Evolutionary conservation across 768 basidiomycete genomes (phyloP).

Genomic region (Mycena crocata): DNA sequence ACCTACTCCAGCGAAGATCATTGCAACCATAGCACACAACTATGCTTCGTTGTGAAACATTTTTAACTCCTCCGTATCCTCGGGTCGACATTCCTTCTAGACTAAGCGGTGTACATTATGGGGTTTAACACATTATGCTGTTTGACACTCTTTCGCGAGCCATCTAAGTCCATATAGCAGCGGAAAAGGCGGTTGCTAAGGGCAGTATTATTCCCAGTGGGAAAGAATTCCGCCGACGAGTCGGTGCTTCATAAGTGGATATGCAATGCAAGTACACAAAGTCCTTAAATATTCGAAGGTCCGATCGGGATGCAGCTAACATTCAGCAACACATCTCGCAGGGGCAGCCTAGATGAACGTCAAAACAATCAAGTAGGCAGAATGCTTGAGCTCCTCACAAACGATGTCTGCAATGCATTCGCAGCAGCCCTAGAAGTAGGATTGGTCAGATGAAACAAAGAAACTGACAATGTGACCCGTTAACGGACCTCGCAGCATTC

Average conservation of each 20-base stretch:
- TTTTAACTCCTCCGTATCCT: too few relatives aligned
- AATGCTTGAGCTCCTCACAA: slow-evolving; percentile 57
- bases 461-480: neutral
- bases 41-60: too few relatives aligned
- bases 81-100: too few relatives aligned
- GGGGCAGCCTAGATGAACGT: slow-evolving; percentile 69
- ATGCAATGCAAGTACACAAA: too few relatives aligned
- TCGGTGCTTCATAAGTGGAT: neutral
- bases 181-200: too few relatives aligned
- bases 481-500: slow-evolving; percentile 77
- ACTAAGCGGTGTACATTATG: too few relatives aligned
- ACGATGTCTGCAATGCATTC: slow-evolving; percentile 77
- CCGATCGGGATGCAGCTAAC: neutral
- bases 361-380: neutral
- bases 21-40: too few relatives aligned
- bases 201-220: too few relatives aligned
- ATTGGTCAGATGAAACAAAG: slow-evolving; percentile 3
- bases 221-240: neutral
- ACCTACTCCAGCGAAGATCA: too few relatives aligned
- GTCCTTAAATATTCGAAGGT: neutral
- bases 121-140: too few relatives aligned
- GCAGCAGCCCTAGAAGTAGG: slow-evolving; percentile 67
- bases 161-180: too few relatives aligned
- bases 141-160: too few relatives aligned
- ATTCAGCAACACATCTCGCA: slow-evolving; percentile 81